Evolutionary conservation across 2,329 filamentous ascomycete genomes (phyloP), one percentile per base, ranked within the genome.

Genomic region (Huntiella moniliformis): DNA sequence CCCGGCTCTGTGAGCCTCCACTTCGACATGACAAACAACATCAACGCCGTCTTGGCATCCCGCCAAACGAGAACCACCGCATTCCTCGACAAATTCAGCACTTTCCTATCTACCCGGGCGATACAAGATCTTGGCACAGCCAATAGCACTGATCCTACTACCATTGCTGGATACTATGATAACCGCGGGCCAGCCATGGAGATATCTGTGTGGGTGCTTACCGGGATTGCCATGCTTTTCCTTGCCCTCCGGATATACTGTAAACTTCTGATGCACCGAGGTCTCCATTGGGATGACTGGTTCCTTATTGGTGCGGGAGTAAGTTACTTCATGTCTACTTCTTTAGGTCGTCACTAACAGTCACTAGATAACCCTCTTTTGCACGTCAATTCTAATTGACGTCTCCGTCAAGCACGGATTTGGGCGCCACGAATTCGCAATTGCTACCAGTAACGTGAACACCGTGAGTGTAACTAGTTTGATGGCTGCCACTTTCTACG

Each of bases 271-370:
- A 55, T 58, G 10, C 56, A 56, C 1, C 55, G 56, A 33, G 60
- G 59, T 40, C 32, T 63, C 17, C 63, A 60, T 57, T 60, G 58
- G 56, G 60, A 63, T 47, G 60, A 63, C 50, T 56, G 59, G 50
- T 41, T 59, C 11, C 51, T 63, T 40, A 55, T 62, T n/a, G 48
- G 51, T 6, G 53, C 59, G 7, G 61, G 58, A 53, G 47, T 49
- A 34, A 35, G 47, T 42, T 34, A 42, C 10, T 10, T 13, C 7
- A 7, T 36, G 16, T 11, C 6, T 38, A 11, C n/a, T 39, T 8
- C 22, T 12, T 3, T 16, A 22, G n/a, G 2, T 41, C 7, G 16
- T 7, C 35, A 17, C 45, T 47, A n/a, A 42, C 31, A 42, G 15
- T 17, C 8, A 8, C 6, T 22, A 48, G 46, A 28, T 41, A 13